A percentile compares a stretch with the other conserved stretches of the same genome.
phyloP scores from a whole-genome alignment of 306 rosid species.

The Erythrophleum fordii region DNA sequence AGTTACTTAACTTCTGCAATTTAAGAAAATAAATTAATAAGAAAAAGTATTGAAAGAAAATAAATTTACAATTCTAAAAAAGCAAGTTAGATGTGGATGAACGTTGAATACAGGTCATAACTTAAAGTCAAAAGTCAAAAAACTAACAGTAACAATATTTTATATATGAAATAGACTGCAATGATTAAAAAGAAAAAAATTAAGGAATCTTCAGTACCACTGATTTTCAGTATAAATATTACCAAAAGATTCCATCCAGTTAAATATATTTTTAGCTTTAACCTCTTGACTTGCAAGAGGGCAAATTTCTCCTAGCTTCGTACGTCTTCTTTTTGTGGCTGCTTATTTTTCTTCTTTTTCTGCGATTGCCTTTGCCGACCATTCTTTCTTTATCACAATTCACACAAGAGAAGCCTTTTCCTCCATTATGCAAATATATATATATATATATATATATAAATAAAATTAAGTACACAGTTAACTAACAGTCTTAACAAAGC shows the following conservation, averaged over 20 bases:
- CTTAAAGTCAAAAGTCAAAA: background rate
- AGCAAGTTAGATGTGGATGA: background rate
- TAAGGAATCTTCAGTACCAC: background rate
- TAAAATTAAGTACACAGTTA: too few relatives aligned
- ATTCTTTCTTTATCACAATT: too few relatives aligned
- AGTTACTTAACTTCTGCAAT: background rate
- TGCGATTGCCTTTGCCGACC: too few relatives aligned
- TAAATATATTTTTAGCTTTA: background rate
- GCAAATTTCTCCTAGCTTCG: background rate
- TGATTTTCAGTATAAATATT: background rate
- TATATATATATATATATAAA: too few relatives aligned
- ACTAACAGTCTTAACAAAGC: too few relatives aligned
- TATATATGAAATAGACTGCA: background rate
- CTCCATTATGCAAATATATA: too few relatives aligned
- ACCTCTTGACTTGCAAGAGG: background rate
- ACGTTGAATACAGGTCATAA: background rate
- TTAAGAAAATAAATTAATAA: background rate
- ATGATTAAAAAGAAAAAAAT: background rate
- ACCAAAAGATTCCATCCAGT: background rate
- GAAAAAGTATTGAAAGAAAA: background rate
- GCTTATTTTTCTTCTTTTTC: background rate
- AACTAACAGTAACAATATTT: constrained; percentile 1
- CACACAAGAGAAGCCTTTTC: too few relatives aligned
- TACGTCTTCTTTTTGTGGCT: background rate
- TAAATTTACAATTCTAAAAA: background rate